Percentiles rank a stretch among this genome's conserved stretches.
These are phyloP conservation scores for Lepraria neglecta DNA, from an alignment of 495 filamentous ascomycete genomes.

Conservation along the genomic window DNA sequence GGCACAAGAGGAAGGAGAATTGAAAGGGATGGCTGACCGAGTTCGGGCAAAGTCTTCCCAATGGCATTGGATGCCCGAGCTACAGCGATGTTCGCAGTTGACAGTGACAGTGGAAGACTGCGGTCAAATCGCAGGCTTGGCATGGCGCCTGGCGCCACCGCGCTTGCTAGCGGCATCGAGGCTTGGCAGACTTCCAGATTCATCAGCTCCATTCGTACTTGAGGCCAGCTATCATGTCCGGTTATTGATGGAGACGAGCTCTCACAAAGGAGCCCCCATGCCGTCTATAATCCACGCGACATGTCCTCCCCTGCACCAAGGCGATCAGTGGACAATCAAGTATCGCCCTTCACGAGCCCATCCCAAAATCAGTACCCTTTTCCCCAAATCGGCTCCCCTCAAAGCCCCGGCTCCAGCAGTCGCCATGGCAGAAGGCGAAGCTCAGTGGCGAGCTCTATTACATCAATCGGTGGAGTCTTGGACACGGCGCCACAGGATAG, in stretches of 20 bases:
- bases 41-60: too few relatives aligned
- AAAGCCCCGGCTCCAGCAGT: conserved; percentile 36
- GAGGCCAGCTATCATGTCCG: conserved; percentile 2
- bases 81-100: too few relatives aligned
- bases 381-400: conserved; percentile 41
- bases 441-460: conserved; percentile 81
- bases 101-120: too few relatives aligned
- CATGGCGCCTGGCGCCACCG: too few relatives aligned
- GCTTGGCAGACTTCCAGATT: conserved; percentile 7
- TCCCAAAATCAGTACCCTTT: conserved; percentile 56
- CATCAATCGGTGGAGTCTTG: conserved; percentile 68
- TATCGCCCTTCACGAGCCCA: conserved; percentile 46
- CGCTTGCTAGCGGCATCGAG: background rate
- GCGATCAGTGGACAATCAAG: conserved; percentile 65
- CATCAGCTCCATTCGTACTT: background rate
- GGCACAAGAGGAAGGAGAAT: too few relatives aligned
- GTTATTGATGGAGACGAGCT: conserved; percentile 15
- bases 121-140: too few relatives aligned
- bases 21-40: too few relatives aligned
- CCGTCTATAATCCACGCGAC: conserved; percentile 31
- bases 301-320: conserved; percentile 63
- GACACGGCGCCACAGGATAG: conserved; percentile 54
- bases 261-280: conserved; percentile 11
- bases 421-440: conserved; percentile 55
- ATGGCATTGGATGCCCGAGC: too few relatives aligned